Evolutionary conservation across 805 yeast genomes (phyloP).

Genomic region (Kregervanrija fluxuum): DNA sequence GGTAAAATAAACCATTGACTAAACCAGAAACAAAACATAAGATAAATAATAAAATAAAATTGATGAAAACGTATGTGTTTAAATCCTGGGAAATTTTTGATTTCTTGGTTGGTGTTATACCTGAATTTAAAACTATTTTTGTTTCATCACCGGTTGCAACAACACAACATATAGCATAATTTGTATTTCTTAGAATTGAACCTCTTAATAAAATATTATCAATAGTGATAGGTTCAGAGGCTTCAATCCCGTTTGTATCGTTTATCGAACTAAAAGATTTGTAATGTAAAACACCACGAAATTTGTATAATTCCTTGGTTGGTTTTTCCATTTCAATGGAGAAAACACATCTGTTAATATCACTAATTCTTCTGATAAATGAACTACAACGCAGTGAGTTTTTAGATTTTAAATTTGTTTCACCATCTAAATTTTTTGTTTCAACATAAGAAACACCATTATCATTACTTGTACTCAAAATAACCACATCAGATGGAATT

Average conservation of each 20-base stretch:
- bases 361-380: constrained; percentile 46
- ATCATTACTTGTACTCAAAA: constrained; percentile 57
- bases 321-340: constrained; percentile 69
- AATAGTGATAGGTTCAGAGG: constrained; percentile 51
- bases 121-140: constrained; percentile 72
- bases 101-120: constrained; percentile 68
- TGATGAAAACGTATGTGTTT: constrained; percentile 57
- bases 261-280: constrained; percentile 29
- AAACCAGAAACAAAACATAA: constrained; percentile 66
- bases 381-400: constrained; percentile 46
- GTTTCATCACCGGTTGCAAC: constrained; percentile 73
- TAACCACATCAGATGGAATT: constrained; percentile 67
- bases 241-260: constrained; percentile 23
- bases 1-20: constrained; percentile 59
- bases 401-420: constrained; percentile 63
- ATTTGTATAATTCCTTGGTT: constrained; percentile 54
- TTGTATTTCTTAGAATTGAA: constrained; percentile 63
- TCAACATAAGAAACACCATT: constrained; percentile 66
- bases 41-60: constrained; percentile 53
- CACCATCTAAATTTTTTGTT: constrained; percentile 68
- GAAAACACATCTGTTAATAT: constrained; percentile 50
- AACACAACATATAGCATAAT: constrained; percentile 69
- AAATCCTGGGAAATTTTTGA: constrained; percentile 60
- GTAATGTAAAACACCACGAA: constrained; percentile 60
- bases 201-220: constrained; percentile 68